Evolutionary conservation across 2,329 filamentous ascomycete species (phyloP), one percentile per base, ranked within the genome.

Genomic region (Sphaerostilbella broomeana): DNA sequence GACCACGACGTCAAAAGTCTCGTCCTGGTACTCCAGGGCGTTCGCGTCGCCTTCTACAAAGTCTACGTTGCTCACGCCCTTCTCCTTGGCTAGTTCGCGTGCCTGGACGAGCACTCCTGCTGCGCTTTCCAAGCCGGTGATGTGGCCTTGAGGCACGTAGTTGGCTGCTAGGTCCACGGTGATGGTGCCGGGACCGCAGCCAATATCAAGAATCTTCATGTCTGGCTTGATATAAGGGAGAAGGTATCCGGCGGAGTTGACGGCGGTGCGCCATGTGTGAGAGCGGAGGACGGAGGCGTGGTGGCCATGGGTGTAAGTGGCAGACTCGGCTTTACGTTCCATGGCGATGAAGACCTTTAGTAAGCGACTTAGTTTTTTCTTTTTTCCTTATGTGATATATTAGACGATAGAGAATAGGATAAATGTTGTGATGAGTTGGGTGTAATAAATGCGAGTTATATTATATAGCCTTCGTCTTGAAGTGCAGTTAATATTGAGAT

Each of bases 161-260:
- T 54, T 41, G 2, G 32, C 50, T 7, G 42, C 50, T 18, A 72
- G 55, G 22, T 62, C 63, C 0, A 57, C 56, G 9, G 67, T 69
- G 52, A 73, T 72, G 32, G 63, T 68, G 4, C 68, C 69, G 0
- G 69, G 66, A 0, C 69, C 69, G 50, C 68, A 70, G 37, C 69
- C 69, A 21, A 70, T 56, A 45, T 72, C 68, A 37, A 72, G 63
- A 31, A 72, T 57, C 15, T 44, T 49, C 55, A 64, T 58, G 6
- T 52, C 50, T 0, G 56, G 49, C 26, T 60, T 56, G 44, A 71
- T 54, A 47, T 67, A 49, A 1, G 63, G 62, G 2, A 69, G 45
- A 3, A 71, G 51, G 44, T 64, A 66, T 40, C 54, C 56, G 2
- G 65, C 67, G 29, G 63, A 63, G n/a, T 58, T 57, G n/a, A 62